These are phyloP conservation scores for Cercospora sp. DNA, from an alignment of 2,329 filamentous ascomycete genomes.

Conservation along the genomic window DNA sequence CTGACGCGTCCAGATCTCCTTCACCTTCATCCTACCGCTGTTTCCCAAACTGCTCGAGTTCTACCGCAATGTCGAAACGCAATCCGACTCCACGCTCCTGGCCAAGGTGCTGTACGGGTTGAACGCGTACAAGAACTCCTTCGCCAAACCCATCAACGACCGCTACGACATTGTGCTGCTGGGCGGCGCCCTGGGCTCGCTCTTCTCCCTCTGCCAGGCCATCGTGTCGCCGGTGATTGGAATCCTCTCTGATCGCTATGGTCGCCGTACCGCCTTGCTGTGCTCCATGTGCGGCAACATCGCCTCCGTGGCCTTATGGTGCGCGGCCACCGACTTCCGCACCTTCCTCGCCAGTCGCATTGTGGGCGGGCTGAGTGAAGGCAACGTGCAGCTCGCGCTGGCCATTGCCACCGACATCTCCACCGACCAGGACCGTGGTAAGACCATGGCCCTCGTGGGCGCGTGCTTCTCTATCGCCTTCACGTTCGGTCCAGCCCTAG, in stretches of 20 bases:
- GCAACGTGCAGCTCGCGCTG: constrained; percentile 93
- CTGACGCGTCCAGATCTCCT: constrained; percentile 71
- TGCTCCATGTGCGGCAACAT: constrained; percentile 94
- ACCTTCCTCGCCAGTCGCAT: constrained; percentile 93
- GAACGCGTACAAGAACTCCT: constrained; percentile 92
- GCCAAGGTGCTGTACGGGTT: constrained; percentile 77
- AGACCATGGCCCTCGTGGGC: constrained; percentile 94
- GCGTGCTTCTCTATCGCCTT: constrained; percentile 97
- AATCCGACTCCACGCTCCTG: constrained; percentile 63
- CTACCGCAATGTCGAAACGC: constrained; percentile 80
- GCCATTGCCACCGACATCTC: constrained; percentile 97
- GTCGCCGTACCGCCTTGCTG: constrained; percentile 80
- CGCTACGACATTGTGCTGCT: constrained; percentile 96
- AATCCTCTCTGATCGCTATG: constrained; percentile 81
- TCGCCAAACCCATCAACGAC: constrained; percentile 88
- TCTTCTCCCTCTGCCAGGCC: constrained; percentile 92
- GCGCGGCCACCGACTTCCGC: constrained; percentile 87
- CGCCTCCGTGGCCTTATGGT: constrained; percentile 89
- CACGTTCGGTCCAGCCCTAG: constrained; percentile 90
- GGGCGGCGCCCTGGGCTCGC: constrained; percentile 86
- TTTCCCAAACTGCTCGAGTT: constrained; percentile 95
- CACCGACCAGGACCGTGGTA: constrained; percentile 76
- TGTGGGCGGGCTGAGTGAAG: constrained; percentile 90
- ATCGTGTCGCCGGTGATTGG: constrained; percentile 91
- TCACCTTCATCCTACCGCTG: constrained; percentile 95